Evolutionary conservation across 805 yeast species (phyloP).

Genomic region (Candida gorgasii): DNA sequence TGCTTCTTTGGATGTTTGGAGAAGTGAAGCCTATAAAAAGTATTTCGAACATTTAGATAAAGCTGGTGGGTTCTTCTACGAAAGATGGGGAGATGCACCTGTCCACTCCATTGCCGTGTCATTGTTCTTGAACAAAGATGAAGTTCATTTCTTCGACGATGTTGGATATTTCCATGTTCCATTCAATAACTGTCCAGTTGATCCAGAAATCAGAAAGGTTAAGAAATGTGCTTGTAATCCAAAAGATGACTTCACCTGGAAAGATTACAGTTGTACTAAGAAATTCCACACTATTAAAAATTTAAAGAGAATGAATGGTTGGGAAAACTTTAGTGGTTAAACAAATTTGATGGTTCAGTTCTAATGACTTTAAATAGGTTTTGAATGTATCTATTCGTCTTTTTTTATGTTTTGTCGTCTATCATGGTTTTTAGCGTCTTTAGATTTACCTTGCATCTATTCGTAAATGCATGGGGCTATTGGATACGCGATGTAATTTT

Average conservation of each 20-base stretch:
- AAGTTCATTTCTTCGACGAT: constrained; percentile 78
- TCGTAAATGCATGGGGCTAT: too few relatives aligned
- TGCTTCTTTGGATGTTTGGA: constrained; percentile 73
- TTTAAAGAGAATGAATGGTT: constrained; percentile 62
- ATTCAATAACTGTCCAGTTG: constrained; percentile 77
- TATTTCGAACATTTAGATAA: constrained; percentile 76
- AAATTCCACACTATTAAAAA: constrained; percentile 59
- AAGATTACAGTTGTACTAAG: constrained; percentile 68
- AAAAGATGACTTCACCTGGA: constrained; percentile 74
- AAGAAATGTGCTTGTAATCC: constrained; percentile 76
- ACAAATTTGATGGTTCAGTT: too few relatives aligned
- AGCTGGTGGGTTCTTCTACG: constrained; percentile 90
- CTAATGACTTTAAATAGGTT: not conserved
- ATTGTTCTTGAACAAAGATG: constrained; percentile 66
- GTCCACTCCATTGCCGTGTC: constrained; percentile 87
- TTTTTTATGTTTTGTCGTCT: not conserved
- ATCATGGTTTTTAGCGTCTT: not conserved
- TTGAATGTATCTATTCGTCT: not conserved
- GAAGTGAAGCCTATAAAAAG: constrained; percentile 64
- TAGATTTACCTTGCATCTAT: too few relatives aligned
- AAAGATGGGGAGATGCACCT: constrained; percentile 96
- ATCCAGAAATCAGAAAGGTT: constrained; percentile 53
- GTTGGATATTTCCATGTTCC: constrained; percentile 86
- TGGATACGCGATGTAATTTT: too few relatives aligned
- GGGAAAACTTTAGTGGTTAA: constrained; percentile 60